Percentiles rank a stretch among this genome's conserved stretches.
phyloP scores from a whole-genome alignment of 257 asterid species.

The Plantago elongata region DNA sequence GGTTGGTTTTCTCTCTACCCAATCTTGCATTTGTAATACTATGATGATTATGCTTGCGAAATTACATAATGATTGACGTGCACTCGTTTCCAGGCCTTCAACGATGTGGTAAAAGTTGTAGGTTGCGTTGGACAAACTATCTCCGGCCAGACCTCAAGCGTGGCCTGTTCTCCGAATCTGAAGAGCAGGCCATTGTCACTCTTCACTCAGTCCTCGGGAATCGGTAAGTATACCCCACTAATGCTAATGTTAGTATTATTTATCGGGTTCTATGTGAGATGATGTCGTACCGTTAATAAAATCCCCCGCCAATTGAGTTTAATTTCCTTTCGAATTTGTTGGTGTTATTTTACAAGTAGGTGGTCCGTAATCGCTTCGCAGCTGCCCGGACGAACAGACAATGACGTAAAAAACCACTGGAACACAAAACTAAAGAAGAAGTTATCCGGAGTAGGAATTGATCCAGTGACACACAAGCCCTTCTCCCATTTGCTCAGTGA shows the following conservation, averaged over 20 bases:
- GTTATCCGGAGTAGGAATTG: conserved; percentile 94
- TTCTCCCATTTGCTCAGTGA: conserved; percentile 84
- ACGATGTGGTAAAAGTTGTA: conserved; percentile 91
- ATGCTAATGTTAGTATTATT: too few relatives aligned
- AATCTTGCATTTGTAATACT: background rate
- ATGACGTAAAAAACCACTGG: conserved; percentile 94
- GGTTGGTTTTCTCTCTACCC: conserved; percentile 29
- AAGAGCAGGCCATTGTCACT: conserved; percentile 84
- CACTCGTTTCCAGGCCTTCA: conserved; percentile 52
- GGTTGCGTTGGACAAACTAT: conserved; percentile 92
- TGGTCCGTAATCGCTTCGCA: conserved; percentile 95
- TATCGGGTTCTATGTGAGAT: too few relatives aligned
- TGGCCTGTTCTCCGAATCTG: conserved; percentile 85
- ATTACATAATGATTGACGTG: background rate
- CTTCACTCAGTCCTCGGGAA: conserved; percentile 94
- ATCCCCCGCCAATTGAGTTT: too few relatives aligned
- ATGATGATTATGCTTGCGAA: background rate
- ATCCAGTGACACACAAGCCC: conserved; percentile 95
- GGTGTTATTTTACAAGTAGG: conserved; percentile 26
- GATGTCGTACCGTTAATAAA: too few relatives aligned
- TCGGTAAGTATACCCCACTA: conserved; percentile 31
- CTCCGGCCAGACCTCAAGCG: conserved; percentile 96
- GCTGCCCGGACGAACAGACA: conserved; percentile 90
- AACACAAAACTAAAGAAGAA: conserved; percentile 91
- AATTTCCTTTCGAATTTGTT: background rate